Conservation (phyloP, 2,329 filamentous ascomycete genomes). For the Fusarium sp. region DNA sequence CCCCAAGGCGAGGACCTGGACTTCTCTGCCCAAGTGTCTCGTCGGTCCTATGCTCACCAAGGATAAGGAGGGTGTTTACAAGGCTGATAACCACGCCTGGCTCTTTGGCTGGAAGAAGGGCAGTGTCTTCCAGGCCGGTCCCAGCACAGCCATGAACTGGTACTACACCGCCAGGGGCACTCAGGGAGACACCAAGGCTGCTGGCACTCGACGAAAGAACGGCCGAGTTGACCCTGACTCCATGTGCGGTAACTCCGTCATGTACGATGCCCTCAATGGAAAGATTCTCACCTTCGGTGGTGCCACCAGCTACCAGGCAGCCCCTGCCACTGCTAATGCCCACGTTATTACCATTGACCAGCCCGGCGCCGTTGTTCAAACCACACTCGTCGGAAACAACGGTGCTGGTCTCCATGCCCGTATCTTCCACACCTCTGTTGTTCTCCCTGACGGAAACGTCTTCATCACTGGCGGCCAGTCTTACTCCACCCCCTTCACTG, state of each 20-base stretch:
- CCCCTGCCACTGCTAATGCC: conserved; percentile 58
- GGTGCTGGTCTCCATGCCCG: conserved; percentile 48
- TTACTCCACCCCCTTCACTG: conserved; percentile 29
- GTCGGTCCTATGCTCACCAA: conserved; percentile 64
- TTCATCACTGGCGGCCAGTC: conserved; percentile 61
- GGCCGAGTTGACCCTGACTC: conserved; percentile 58
- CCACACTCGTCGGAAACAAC: conserved; percentile 21
- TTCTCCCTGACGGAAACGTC: conserved; percentile 64
- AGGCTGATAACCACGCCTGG: conserved; percentile 50
- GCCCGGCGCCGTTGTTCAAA: conserved; percentile 23
- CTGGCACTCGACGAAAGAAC: conserved; percentile 49
- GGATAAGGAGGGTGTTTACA: conserved; percentile 59
- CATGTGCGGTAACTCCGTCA: conserved; percentile 69
- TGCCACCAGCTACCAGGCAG: conserved; percentile 59
- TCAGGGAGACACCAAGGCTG: conserved; percentile 44
- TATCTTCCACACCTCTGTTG: conserved; percentile 61
- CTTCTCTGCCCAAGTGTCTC: conserved; percentile 51
- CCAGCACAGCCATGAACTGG: conserved; percentile 68
- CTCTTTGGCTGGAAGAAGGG: conserved; percentile 59
- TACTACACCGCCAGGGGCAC: conserved; percentile 56
- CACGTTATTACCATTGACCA: conserved; percentile 63
- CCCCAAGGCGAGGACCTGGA: conserved; percentile 29
- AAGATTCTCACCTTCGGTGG: conserved; percentile 69
- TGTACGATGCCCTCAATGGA: conserved; percentile 70
- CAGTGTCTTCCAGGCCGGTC: conserved; percentile 67